These are phyloP conservation scores for Gaeumannomyces tritici DNA, from an alignment of 2,329 filamentous ascomycete genomes.

Conservation along the genomic window DNA sequence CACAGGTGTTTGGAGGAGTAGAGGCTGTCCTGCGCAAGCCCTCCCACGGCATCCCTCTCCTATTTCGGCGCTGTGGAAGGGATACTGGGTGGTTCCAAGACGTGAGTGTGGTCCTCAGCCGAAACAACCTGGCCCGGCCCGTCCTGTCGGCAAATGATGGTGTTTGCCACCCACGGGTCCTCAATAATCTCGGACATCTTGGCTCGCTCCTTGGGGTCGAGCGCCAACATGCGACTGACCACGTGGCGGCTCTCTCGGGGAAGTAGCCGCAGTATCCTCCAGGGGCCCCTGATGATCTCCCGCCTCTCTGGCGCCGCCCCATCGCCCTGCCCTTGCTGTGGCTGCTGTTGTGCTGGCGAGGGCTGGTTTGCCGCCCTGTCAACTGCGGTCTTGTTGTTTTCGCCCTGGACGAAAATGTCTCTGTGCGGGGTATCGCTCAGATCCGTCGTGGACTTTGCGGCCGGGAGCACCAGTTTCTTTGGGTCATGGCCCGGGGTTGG, in stretches of 20 bases:
- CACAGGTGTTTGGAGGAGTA: not conserved
- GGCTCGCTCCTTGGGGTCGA: conserved; percentile 75
- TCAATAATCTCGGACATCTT: conserved; percentile 77
- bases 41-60: not conserved
- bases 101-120: conserved; percentile 72
- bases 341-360: not conserved
- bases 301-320: conserved; percentile 40
- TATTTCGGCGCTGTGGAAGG: not conserved
- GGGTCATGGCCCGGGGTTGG: conserved; percentile 67
- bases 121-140: conserved; percentile 59
- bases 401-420: conserved; percentile 12
- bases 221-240: conserved; percentile 83
- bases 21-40: not conserved
- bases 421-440: conserved; percentile 7
- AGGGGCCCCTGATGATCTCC: conserved; percentile 83
- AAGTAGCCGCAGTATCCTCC: conserved; percentile 77
- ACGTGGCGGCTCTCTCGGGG: conserved; percentile 86
- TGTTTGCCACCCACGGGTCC: conserved; percentile 84
- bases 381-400: conserved; percentile 5
- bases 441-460: conserved; percentile 1
- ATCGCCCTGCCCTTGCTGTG: conserved; percentile 3
- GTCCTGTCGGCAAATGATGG: conserved; percentile 73
- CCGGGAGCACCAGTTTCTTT: conserved; percentile 36
- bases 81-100: conserved; percentile 61
- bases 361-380: conserved; percentile 8